Evolutionary conservation across 768 basidiomycete species (phyloP).

Genomic region (Suillus placidus): DNA sequence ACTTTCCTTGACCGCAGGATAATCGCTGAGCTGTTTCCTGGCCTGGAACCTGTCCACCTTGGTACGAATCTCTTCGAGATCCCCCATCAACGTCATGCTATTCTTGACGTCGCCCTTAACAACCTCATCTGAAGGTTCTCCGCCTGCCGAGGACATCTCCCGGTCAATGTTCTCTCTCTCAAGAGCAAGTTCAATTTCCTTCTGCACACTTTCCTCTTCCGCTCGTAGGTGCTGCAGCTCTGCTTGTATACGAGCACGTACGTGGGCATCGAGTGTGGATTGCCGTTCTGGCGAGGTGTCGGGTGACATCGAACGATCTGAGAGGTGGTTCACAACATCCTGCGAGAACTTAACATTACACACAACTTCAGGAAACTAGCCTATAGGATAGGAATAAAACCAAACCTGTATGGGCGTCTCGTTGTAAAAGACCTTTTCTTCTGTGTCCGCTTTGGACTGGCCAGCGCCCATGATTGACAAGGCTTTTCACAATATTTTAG

Average conservation of each 20-base stretch:
- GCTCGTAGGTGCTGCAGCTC: slow-evolving; percentile 67
- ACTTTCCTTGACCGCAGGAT: slow-evolving; percentile 56
- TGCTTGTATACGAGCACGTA: slow-evolving; percentile 69
- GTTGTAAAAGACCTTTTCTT: slow-evolving; percentile 59
- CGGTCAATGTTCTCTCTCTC: slow-evolving; percentile 88
- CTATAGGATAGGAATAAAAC: slow-evolving; percentile 3
- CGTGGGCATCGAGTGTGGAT: slow-evolving; percentile 69
- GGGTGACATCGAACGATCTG: slow-evolving; percentile 61
- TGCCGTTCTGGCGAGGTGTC: slow-evolving; percentile 70
- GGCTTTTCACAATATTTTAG: neutral
- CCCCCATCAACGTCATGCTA: slow-evolving; percentile 66
- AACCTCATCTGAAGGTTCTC: slow-evolving; percentile 37
- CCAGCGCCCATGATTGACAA: slow-evolving; percentile 58
- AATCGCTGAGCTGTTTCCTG: slow-evolving; percentile 54
- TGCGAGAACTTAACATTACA: slow-evolving; percentile 67
- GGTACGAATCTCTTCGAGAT: slow-evolving; percentile 71
- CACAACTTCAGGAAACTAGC: slow-evolving; percentile 1
- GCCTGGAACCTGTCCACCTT: slow-evolving; percentile 74
- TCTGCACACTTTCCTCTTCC: slow-evolving; percentile 70
- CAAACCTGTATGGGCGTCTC: slow-evolving; percentile 58
- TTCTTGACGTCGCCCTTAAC: slow-evolving; percentile 52
- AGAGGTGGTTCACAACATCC: slow-evolving; percentile 78
- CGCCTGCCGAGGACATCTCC: slow-evolving; percentile 59
- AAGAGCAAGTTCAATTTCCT: slow-evolving; percentile 75
- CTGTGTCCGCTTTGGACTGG: slow-evolving; percentile 62